phyloP scores from a whole-genome alignment of 441 rosid species.

The Adansonia madagascariensis region DNA sequence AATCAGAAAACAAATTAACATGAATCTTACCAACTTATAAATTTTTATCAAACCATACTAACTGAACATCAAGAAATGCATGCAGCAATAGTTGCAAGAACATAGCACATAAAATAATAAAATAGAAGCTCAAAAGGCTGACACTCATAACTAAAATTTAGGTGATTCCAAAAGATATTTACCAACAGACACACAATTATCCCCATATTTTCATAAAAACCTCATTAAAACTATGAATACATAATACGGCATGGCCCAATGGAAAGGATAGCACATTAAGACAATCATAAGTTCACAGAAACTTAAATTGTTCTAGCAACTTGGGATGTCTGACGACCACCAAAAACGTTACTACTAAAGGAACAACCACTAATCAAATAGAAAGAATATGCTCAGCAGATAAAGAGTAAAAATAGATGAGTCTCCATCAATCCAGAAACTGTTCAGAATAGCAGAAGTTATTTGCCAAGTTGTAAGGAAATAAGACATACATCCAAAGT shows the following conservation, averaged over 20 bases:
- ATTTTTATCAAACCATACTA: neutral
- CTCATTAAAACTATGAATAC: neutral
- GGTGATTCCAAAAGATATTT: neutral
- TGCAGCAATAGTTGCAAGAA: neutral
- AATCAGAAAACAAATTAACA: neutral
- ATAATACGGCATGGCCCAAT: neutral
- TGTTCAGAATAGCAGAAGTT: neutral
- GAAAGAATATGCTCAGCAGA: neutral
- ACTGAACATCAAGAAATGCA: neutral
- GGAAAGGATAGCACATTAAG: neutral
- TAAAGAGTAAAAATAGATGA: neutral
- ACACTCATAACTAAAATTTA: neutral
- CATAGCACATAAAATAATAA: neutral
- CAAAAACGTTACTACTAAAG: neutral
- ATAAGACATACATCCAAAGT: neutral
- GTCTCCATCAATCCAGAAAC: neutral
- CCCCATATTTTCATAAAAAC: neutral
- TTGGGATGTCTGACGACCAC: neutral
- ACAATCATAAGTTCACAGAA: neutral
- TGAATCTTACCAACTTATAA: neutral
- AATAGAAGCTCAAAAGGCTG: neutral
- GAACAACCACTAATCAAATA: neutral
- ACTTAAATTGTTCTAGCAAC: neutral
- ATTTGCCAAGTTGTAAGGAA: neutral
- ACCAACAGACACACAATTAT: neutral